Conservation (phyloP, 2,329 filamentous ascomycete species). For the Aspergillus bombycis region DNA sequence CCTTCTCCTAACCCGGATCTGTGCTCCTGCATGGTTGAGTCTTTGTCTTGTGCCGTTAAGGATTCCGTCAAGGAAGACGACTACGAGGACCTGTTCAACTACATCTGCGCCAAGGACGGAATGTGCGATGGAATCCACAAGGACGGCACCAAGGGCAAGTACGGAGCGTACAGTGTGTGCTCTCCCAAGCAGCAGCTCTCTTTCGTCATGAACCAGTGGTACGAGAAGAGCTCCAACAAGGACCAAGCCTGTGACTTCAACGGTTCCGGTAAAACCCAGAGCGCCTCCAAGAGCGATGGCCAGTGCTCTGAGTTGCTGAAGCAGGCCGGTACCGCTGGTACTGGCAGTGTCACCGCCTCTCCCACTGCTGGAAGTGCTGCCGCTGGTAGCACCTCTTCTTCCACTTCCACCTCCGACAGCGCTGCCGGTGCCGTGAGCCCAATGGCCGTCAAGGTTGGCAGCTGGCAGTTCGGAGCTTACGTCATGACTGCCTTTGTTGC, state of each 20-base stretch:
- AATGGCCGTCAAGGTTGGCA: constrained; percentile 42
- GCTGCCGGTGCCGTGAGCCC: constrained; percentile 37
- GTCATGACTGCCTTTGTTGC: constrained; percentile 47
- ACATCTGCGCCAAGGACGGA: constrained; percentile 43
- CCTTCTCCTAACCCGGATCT: constrained; percentile 77
- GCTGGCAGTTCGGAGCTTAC: constrained; percentile 48
- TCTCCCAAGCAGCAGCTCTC: constrained; percentile 48
- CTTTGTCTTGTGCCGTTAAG: constrained; percentile 70
- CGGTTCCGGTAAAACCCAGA: constrained; percentile 44
- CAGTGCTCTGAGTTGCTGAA: constrained; percentile 40
- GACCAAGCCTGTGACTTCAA: constrained; percentile 49
- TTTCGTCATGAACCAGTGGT: constrained; percentile 52
- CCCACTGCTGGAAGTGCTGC: constrained; percentile 31
- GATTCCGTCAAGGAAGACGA: constrained; percentile 58
- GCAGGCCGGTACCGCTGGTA: constrained; percentile 45
- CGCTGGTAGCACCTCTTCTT: constrained; percentile 20
- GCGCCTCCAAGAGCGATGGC: constrained; percentile 35
- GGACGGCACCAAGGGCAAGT: constrained; percentile 45
- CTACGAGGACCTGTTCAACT: constrained; percentile 66
- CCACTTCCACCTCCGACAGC: constrained; percentile 31
- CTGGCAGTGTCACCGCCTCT: constrained; percentile 42
- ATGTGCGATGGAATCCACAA: constrained; percentile 43
- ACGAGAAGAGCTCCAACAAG: constrained; percentile 36
- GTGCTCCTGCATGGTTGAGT: constrained; percentile 83
- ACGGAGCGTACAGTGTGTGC: constrained; percentile 56